Percentiles rank a stretch among this genome's conserved stretches.
Evolutionary conservation across 306 rosid genomes (phyloP).

Genomic region (Vachellia pachyceras): DNA sequence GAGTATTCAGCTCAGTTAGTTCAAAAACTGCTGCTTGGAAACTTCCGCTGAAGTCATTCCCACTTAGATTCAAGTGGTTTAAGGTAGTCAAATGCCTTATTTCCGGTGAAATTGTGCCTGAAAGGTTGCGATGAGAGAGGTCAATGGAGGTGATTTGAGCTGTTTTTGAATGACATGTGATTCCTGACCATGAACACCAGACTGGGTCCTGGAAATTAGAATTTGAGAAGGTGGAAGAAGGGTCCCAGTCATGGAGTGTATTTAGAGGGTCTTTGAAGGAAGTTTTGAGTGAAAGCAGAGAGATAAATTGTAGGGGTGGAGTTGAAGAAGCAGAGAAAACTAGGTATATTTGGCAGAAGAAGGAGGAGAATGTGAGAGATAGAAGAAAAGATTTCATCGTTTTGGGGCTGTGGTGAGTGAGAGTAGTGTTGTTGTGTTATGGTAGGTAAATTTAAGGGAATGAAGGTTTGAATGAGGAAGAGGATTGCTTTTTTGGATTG

Average conservation of each 20-base stretch:
- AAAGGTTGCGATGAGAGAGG: slow-evolving; percentile 81
- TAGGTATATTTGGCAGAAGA: slow-evolving; percentile 43
- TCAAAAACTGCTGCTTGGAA: slow-evolving; percentile 66
- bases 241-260: slow-evolving; percentile 79
- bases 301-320: slow-evolving; percentile 60
- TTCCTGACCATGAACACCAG: slow-evolving; percentile 93
- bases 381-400: slow-evolving; percentile 71
- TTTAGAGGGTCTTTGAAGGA: slow-evolving; percentile 68
- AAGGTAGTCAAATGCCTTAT: slow-evolving; percentile 61
- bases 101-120: slow-evolving; percentile 72
- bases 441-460: slow-evolving; percentile 78
- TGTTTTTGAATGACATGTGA: slow-evolving; percentile 72
- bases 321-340: slow-evolving; percentile 51
- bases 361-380: slow-evolving; percentile 51
- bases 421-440: slow-evolving; percentile 43
- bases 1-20: slow-evolving; percentile 57
- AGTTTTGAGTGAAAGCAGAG: slow-evolving; percentile 73
- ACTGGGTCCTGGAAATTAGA: slow-evolving; percentile 48
- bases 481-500: slow-evolving; percentile 85
- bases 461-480: slow-evolving; percentile 68
- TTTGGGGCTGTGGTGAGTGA: slow-evolving; percentile 55
- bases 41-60: slow-evolving; percentile 66
- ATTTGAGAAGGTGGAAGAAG: slow-evolving; percentile 47
- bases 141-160: slow-evolving; percentile 61
- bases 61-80: slow-evolving; percentile 73